Base-by-base conservation (phyloP, 2,329 filamentous ascomycete species). In the Xylaria sp. region DNA sequence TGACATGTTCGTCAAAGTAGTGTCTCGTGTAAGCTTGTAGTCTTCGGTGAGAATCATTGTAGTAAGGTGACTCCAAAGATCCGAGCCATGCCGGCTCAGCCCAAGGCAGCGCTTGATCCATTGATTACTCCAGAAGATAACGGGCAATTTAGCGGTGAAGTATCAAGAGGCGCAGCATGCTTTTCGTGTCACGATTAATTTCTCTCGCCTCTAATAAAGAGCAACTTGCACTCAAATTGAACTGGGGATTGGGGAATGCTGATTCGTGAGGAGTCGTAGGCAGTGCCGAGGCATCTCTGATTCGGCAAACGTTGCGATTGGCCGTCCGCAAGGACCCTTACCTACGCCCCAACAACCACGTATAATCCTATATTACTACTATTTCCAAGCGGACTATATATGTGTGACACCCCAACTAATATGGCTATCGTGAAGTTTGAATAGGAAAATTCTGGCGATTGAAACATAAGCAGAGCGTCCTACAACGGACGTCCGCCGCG, bases 1-100 rank as follows among this genome's bases (percentile, higher is more conserved):
- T 79, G 63, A 91, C 82, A 42, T 88, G 80, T 3, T 83, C 81
- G 66, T 90, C 84, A 59, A 89, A 81, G 69, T 90, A 90, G 36
- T 82, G 77, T 46, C 89, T 84, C 0, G 89, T 80, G n/a, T 82
- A 83, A 51, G 85, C 82, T 64, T 88, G 87, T 2, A 91, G 81
- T 48, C 78, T 81, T 49, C 84, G 83, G 76, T 91, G 89, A 0
- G 86, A 85, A 6, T 84, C 82, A 46, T 84, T 89, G 81, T 91
- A 91, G 79, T 90, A 90, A 2, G 88, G 87, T 10, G 75, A 77
- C 31, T 66, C 69, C 7, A 74, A 61, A 4, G 74, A 71, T 20
- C 59, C 15, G 15, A 71, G 66, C 75, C 74, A 76, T 3, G 73
- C 68, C 1, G 74, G 75, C 53, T 77, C 75, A 6, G 71, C 68